These are phyloP conservation scores for Elsinoe fawcettii DNA, from an alignment of 2,329 filamentous ascomycete genomes.

Conservation along the genomic window DNA sequence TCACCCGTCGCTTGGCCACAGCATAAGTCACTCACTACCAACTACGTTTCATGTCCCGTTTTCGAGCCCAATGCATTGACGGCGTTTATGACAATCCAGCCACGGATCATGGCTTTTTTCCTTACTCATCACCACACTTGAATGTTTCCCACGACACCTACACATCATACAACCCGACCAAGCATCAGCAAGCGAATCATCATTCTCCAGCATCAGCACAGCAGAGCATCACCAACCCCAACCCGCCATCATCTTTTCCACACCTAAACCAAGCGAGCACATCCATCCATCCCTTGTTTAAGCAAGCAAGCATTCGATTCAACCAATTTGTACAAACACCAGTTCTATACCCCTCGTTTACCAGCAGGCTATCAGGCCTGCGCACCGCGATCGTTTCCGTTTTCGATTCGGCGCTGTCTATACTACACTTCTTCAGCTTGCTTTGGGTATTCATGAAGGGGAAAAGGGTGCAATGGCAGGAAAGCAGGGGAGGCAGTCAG, in stretches of 20 bases:
- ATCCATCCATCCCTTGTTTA: neutral
- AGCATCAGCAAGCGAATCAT: neutral
- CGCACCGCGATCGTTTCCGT: neutral
- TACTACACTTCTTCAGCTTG: neutral
- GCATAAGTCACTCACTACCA: constrained; percentile 10
- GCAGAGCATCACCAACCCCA: neutral
- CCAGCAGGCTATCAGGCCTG: neutral
- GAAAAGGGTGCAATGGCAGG: neutral
- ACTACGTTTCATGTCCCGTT: constrained; percentile 8
- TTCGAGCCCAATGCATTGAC: constrained; percentile 11
- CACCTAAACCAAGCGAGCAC: neutral
- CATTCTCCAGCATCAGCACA: neutral
- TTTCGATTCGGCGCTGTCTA: constrained; percentile 5
- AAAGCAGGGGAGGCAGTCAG: neutral
- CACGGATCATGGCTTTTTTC: constrained; percentile 7
- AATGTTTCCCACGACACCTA: constrained; percentile 10
- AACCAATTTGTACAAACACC: constrained; percentile 3
- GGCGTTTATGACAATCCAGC: constrained; percentile 10
- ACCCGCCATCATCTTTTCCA: neutral
- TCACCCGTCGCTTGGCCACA: constrained; percentile 14
- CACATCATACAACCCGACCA: neutral
- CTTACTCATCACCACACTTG: neutral
- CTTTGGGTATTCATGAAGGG: neutral
- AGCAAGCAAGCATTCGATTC: constrained; percentile 9
- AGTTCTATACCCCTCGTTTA: constrained; percentile 14